A percentile compares a stretch with the other conserved stretches of the same genome.
phyloP scores from a whole-genome alignment of 2,329 filamentous ascomycete genomes.

The Calonectria pauciramosa region DNA sequence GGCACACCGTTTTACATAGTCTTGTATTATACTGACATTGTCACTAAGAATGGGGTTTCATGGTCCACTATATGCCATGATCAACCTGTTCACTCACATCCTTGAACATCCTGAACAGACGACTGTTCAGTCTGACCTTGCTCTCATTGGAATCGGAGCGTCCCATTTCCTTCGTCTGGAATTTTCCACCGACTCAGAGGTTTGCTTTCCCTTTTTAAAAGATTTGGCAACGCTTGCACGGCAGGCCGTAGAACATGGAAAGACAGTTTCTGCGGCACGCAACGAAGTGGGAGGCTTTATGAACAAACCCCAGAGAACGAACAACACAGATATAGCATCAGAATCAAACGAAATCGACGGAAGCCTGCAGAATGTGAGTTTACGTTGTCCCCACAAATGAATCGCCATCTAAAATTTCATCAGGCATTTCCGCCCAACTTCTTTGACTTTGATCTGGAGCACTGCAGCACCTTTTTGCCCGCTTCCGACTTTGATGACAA shows the following conservation, averaged over 20 bases:
- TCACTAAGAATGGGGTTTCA: neutral
- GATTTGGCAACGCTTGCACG: neutral
- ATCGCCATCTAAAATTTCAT: neutral
- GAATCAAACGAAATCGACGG: neutral
- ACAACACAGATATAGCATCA: neutral
- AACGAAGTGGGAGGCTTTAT: neutral
- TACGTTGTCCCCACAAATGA: neutral
- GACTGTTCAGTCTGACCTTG: neutral
- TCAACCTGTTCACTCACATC: neutral
- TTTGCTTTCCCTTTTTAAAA: neutral
- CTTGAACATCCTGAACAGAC: neutral
- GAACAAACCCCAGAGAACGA: neutral
- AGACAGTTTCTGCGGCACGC: neutral
- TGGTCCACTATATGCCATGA: neutral
- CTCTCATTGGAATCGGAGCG: neutral
- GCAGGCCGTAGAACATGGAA: neutral
- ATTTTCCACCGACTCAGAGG: neutral
- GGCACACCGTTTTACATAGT: neutral
- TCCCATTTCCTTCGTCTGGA: neutral
- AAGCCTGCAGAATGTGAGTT: neutral
- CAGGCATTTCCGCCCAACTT: neutral
- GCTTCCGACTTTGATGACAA: neutral
- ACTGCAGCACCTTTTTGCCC: constrained; percentile 7
- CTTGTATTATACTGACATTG: neutral
- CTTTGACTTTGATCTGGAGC: neutral